These are phyloP conservation scores for Vaccinium vitisidaea DNA, from an alignment of 148 eudicot genomes.

Conservation along the genomic window DNA sequence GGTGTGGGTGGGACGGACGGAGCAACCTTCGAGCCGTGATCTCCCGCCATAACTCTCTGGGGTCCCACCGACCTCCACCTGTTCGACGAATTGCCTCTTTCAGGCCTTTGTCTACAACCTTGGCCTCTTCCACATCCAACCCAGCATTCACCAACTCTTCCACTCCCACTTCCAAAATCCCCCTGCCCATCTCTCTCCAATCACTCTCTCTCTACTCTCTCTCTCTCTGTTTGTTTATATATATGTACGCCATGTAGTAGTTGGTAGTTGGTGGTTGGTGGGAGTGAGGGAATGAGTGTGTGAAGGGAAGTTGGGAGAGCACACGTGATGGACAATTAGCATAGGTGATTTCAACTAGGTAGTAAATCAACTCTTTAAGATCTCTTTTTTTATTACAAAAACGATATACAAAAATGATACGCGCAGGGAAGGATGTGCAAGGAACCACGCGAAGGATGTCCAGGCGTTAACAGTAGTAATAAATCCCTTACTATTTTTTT, in stretches of 20 bases:
- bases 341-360: too few relatives aligned
- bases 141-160: slow-evolving; percentile 48
- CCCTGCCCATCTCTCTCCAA: slow-evolving; percentile 22
- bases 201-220: neutral
- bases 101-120: slow-evolving; percentile 24
- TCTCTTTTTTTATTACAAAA: too few relatives aligned
- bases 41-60: slow-evolving; percentile 59
- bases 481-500: too few relatives aligned
- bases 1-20: slow-evolving; percentile 64
- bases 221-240: neutral
- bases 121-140: slow-evolving; percentile 43
- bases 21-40: slow-evolving; percentile 53
- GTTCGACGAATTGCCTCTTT: slow-evolving; percentile 20
- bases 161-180: slow-evolving; percentile 35
- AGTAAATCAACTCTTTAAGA: too few relatives aligned
- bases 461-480: too few relatives aligned
- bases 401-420: too few relatives aligned
- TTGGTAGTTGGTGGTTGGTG: neutral
- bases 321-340: neutral
- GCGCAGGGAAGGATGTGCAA: too few relatives aligned
- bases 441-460: too few relatives aligned
- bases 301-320: neutral
- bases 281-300: neutral
- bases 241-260: neutral
- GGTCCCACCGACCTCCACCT: slow-evolving; percentile 1